phyloP scores from a whole-genome alignment of 164 flowering plant genomes.

The Aristolochia fimbriata region DNA sequence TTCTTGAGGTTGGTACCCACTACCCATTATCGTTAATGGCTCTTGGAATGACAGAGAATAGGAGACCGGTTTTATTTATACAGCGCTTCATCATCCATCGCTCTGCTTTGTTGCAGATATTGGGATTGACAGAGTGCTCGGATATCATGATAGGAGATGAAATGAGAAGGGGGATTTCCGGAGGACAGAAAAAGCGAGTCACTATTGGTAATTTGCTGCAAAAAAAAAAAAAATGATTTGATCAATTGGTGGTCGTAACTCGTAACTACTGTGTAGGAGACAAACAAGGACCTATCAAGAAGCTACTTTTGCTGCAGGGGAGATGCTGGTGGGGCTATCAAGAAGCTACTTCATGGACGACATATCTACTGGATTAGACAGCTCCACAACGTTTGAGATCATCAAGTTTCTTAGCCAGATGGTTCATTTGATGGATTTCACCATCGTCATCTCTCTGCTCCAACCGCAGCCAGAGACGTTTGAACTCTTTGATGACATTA shows the following conservation, averaged over 20 bases:
- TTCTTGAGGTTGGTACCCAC: constrained; percentile 74
- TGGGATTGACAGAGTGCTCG: constrained; percentile 44
- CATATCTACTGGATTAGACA: constrained; percentile 35
- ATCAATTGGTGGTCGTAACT: too few relatives aligned
- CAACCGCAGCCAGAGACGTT: constrained; percentile 49
- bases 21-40: constrained; percentile 1
- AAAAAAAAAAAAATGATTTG: too few relatives aligned
- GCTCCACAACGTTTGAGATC: constrained; percentile 35
- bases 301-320: constrained; percentile 12
- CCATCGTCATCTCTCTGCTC: constrained; percentile 33
- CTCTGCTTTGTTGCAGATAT: constrained; percentile 23
- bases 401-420: constrained; percentile 22
- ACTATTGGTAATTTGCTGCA: constrained; percentile 32
- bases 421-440: constrained; percentile 21
- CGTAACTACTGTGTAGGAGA: too few relatives aligned
- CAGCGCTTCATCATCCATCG: neutral
- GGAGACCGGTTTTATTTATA: neutral
- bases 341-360: constrained; percentile 31
- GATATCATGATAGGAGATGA: constrained; percentile 49
- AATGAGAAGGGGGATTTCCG: constrained; percentile 61
- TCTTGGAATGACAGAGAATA: neutral
- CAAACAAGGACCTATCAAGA: too few relatives aligned
- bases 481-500: constrained; percentile 35
- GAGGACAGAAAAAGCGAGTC: constrained; percentile 49
- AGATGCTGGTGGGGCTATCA: constrained; percentile 34